Evolutionary conservation across 164 flowering plant genomes (phyloP).

Genomic region (Sextonia rubra): DNA sequence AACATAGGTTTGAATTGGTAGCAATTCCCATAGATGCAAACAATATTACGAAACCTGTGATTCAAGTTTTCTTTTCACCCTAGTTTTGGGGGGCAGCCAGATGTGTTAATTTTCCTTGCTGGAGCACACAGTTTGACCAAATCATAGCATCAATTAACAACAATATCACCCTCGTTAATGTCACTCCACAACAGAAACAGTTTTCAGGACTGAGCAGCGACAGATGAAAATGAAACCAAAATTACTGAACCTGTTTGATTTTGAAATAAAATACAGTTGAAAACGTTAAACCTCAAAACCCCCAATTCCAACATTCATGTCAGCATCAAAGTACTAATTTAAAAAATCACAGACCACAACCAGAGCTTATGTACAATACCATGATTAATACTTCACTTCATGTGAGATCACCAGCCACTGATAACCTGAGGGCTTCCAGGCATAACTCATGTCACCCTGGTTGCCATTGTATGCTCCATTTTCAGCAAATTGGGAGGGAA

Average conservation of each 20-base stretch:
- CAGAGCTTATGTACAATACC: slow-evolving; percentile 6
- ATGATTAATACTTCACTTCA: too few species aligned
- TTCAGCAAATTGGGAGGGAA: slow-evolving; percentile 57
- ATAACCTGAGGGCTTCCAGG: slow-evolving; percentile 58
- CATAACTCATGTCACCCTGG: slow-evolving; percentile 52
- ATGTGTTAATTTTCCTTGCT: too few species aligned
- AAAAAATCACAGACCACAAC: not conserved
- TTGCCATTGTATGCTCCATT: slow-evolving; percentile 54
- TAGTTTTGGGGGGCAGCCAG: too few species aligned
- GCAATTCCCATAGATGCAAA: too few species aligned
- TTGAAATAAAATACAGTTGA: not conserved
- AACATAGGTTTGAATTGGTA: too few species aligned
- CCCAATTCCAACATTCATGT: not conserved
- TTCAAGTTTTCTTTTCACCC: too few species aligned
- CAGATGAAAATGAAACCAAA: not conserved
- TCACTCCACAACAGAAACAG: not conserved
- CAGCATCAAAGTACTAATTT: not conserved
- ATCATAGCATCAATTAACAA: too few species aligned
- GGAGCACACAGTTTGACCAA: too few species aligned
- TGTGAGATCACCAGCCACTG: not conserved
- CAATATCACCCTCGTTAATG: too few species aligned
- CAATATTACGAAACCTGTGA: too few species aligned
- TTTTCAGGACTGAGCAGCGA: not conserved
- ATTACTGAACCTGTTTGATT: not conserved
- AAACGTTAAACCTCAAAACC: slow-evolving; percentile 10